phyloP scores from a whole-genome alignment of 805 yeast genomes.

The Wickerhamiella azyma region DNA sequence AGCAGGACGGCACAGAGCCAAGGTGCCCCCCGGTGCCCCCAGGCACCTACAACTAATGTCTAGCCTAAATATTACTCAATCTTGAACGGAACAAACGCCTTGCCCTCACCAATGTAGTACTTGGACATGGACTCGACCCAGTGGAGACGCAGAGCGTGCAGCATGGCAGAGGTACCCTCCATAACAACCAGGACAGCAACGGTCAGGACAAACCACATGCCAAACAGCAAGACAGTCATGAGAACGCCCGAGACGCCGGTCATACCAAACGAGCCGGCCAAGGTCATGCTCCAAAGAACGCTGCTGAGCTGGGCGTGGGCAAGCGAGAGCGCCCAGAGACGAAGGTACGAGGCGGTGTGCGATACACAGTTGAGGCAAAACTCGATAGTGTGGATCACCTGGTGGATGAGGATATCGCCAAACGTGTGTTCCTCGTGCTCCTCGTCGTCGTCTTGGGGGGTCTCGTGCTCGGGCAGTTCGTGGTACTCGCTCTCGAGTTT shows the following conservation, averaged over 20 bases:
- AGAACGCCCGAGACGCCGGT: slow-evolving; percentile 56
- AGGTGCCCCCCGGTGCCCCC: too few species aligned
- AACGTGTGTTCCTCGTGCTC: slow-evolving; percentile 51
- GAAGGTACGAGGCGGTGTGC: slow-evolving; percentile 94
- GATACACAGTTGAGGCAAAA: slow-evolving; percentile 94
- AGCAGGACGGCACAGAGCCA: too few species aligned
- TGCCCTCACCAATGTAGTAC: slow-evolving; percentile 94
- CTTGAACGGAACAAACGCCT: slow-evolving; percentile 76
- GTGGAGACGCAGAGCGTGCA: slow-evolving; percentile 93
- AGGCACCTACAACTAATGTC: too few species aligned
- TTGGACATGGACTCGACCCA: slow-evolving; percentile 99
- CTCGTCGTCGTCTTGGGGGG: slow-evolving; percentile 41
- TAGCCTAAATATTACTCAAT: slow-evolving; percentile 30
- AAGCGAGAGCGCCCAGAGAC: slow-evolving; percentile 92
- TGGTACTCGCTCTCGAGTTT: slow-evolving; percentile 31
- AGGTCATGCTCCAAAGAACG: slow-evolving; percentile 95
- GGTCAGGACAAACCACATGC: slow-evolving; percentile 88
- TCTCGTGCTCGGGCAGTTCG: slow-evolving; percentile 23
- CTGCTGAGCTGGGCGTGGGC: slow-evolving; percentile 93
- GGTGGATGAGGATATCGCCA: slow-evolving; percentile 93
- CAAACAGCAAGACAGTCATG: slow-evolving; percentile 69
- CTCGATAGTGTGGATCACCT: slow-evolving; percentile 94
- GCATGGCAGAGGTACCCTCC: slow-evolving; percentile 99
- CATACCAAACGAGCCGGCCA: slow-evolving; percentile 58
- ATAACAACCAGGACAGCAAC: slow-evolving; percentile 82